A percentile compares a stretch with the other conserved stretches of the same genome.
These are phyloP conservation scores for Jaapia argillacea DNA, from an alignment of 768 basidiomycete genomes.

Conservation along the genomic window DNA sequence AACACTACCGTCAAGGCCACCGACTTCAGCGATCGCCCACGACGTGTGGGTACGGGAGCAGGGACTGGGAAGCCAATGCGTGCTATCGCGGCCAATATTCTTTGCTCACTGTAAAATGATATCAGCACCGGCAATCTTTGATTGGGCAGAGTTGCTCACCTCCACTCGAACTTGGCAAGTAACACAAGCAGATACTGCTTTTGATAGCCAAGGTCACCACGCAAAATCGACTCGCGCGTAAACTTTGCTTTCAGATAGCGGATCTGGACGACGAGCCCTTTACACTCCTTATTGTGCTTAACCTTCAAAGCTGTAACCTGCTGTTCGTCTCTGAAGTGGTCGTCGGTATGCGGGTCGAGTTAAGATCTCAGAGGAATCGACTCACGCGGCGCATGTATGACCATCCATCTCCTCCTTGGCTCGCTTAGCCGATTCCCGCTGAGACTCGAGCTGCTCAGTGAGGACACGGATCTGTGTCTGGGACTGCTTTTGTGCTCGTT, in stretches of 20 bases:
- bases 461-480: constrained; percentile 56
- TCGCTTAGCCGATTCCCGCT: constrained; percentile 37
- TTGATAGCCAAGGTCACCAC: constrained; percentile 72
- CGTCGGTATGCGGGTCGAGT: too few species aligned
- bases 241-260: constrained; percentile 88
- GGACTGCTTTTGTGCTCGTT: constrained; percentile 57
- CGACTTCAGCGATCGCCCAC: constrained; percentile 42
- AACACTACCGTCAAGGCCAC: constrained; percentile 53
- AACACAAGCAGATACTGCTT: constrained; percentile 79
- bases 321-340: constrained; percentile 38
- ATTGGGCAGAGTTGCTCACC: constrained; percentile 33
- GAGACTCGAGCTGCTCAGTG: constrained; percentile 53
- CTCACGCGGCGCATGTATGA: constrained; percentile 55
- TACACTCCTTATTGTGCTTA: constrained; percentile 81
- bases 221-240: constrained; percentile 73
- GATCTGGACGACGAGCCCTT: constrained; percentile 85
- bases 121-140: not conserved
- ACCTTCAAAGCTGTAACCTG: constrained; percentile 44
- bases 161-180: constrained; percentile 60
- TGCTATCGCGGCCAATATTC: constrained; percentile 67
- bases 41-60: constrained; percentile 26
- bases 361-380: constrained; percentile 9
- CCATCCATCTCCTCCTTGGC: constrained; percentile 37
- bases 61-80: constrained; percentile 57
- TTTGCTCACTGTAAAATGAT: constrained; percentile 44